Conservation (phyloP, 495 filamentous ascomycete species). For the Thozetella sp. region DNA sequence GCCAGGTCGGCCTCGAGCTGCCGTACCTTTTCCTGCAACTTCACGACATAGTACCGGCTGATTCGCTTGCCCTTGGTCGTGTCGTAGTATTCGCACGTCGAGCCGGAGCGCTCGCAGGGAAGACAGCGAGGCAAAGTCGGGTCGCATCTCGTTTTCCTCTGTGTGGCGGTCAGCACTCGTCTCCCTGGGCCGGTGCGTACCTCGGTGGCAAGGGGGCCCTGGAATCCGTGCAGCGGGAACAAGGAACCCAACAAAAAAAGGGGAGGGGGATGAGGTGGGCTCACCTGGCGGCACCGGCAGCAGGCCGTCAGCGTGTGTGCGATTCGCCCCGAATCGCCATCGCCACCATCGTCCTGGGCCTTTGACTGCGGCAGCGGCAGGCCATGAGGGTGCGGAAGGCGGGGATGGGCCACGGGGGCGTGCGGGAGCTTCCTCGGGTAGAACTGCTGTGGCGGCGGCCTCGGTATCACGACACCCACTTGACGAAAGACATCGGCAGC, state of each 20-base stretch:
- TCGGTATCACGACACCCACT: constrained; percentile 43
- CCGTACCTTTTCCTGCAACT: constrained; percentile 80
- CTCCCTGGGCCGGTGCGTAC: too few species aligned
- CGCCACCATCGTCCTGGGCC: constrained; percentile 31
- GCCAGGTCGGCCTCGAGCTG: constrained; percentile 74
- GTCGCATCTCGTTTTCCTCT: constrained; percentile 96
- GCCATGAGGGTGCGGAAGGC: constrained; percentile 6
- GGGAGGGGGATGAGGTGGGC: constrained; percentile 16
- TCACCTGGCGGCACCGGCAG: constrained; percentile 81
- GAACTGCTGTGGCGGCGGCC: constrained; percentile 28
- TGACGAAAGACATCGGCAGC: constrained; percentile 50
- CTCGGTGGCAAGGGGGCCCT: too few species aligned
- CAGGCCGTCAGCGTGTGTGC: constrained; percentile 89
- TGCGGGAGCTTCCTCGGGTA: constrained; percentile 22
- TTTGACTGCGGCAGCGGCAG: background rate
- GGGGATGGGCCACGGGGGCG: constrained; percentile 23
- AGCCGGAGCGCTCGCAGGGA: constrained; percentile 90
- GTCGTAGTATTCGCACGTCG: constrained; percentile 91
- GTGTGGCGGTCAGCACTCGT: constrained; percentile 5
- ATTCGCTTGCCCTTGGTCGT: constrained; percentile 77
- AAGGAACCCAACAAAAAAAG: background rate
- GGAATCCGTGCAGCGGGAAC: too few species aligned
- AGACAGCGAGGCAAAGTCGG: constrained; percentile 85
- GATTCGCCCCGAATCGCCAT: constrained; percentile 56
- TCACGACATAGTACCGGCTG: constrained; percentile 83